phyloP scores from a whole-genome alignment of 345 rosid species.

The Microcos paniculata region DNA sequence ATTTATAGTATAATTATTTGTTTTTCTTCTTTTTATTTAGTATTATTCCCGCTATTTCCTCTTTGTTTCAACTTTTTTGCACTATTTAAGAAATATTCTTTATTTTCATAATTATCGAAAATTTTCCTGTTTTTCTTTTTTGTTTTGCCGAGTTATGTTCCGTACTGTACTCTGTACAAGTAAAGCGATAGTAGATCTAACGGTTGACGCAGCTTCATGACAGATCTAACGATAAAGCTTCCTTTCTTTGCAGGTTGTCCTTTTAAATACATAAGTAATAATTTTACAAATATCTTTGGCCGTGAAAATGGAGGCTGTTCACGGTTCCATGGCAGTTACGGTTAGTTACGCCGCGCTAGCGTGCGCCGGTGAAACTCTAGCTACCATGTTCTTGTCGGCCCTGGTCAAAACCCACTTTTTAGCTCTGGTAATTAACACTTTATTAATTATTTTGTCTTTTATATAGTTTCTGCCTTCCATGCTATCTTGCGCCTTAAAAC shows the following conservation, averaged over 20 bases:
- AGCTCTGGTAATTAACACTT: slow-evolving; percentile 32
- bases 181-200: slow-evolving; percentile 28
- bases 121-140: not conserved
- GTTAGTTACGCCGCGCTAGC: slow-evolving; percentile 37
- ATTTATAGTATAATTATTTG: not conserved
- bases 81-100: slow-evolving; percentile 5
- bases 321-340: slow-evolving; percentile 31
- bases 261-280: not conserved
- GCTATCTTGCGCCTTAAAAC: not conserved
- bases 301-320: slow-evolving; percentile 34
- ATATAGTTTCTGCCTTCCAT: not conserved
- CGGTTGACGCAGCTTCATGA: slow-evolving; percentile 16
- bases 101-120: not conserved
- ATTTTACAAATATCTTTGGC: not conserved
- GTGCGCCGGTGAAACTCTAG: slow-evolving; percentile 49
- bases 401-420: slow-evolving; percentile 37
- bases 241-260: slow-evolving; percentile 4
- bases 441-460: not conserved
- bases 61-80: not conserved
- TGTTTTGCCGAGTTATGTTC: not conserved
- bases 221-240: slow-evolving; percentile 27
- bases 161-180: not conserved
- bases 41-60: not conserved
- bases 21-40: not conserved
- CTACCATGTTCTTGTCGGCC: slow-evolving; percentile 39